Base-by-base conservation (phyloP, 2,329 filamentous ascomycete species). In the Pseudocercospora cruenta region DNA sequence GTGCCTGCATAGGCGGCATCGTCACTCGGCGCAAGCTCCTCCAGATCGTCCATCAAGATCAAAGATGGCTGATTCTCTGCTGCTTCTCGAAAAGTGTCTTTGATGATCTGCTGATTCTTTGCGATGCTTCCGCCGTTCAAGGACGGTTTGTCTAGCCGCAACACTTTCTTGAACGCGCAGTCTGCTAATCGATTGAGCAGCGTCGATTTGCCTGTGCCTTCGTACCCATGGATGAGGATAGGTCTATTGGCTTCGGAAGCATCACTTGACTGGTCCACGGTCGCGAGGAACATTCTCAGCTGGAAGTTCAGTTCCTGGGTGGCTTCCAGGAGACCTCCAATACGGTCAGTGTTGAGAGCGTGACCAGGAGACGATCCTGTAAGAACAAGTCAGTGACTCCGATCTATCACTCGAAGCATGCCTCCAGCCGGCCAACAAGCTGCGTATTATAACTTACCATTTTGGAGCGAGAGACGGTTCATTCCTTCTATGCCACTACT, bases 121-220 rank as follows among this genome's bases (percentile, higher is more conserved):
- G 80, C 81, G 5, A 79, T 74, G 60, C 77, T 77, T 33, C 77
- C 75, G 47, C 74, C 66, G n/a, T 64, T 58, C 14, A 78, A 66
- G 58, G 71, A 72, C 16, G 83, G 80, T 6, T 82, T 80, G 62
- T 85, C 82, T 62, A 94, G 81, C 62, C 82, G 85, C 70, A 91
- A 85, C 0, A 93, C 87, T 47, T 86, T 87, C 22, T 87, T 87
- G 91, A 93, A 97, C 65, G 84, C 85, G 0, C 82, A 84, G 33
- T 77, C 69, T 8, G 88, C 86, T 21, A 97, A 83, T 33, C 87
- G 86, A 16, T 90, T 78, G 1, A 97, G 81, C 0, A 97, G 82
- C 69, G 91, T 84, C 0, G 88, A 90, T 80, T 97, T 97, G 24
- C 94, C 94, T 0, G 92, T 96, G 10, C 94, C 94, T 68, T 88